Evolutionary conservation across 176 grass and related monocot species (phyloP).

Genomic region (Ensete ventricosum): DNA sequence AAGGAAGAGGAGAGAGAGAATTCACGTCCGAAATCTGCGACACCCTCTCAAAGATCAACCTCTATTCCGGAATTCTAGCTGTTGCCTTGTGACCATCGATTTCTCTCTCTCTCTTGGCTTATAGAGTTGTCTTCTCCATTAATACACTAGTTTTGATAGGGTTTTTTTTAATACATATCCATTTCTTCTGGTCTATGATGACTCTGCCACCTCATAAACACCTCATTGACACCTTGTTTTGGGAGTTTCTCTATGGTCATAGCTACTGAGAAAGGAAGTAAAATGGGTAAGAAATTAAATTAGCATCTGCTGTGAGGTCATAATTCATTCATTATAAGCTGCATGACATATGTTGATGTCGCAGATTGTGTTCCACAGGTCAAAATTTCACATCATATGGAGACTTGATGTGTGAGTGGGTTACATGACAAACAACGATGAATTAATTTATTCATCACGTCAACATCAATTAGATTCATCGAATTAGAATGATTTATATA

Average conservation of each 20-base stretch:
- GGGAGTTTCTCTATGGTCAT: not conserved
- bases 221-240: not conserved
- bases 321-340: not conserved
- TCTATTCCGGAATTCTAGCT: not conserved
- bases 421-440: no score
- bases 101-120: not conserved
- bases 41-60: no score
- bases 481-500: no score
- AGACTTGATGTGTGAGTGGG: no score
- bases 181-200: no score
- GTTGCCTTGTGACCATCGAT: not conserved
- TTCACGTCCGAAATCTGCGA: not conserved
- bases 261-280: not conserved
- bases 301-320: not conserved
- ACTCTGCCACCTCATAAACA: no score
- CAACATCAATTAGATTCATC: no score
- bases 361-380: no score
- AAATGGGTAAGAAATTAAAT: not conserved
- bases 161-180: not conserved
- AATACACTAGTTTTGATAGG: not conserved
- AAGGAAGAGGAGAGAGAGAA: not conserved
- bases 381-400: no score
- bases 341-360: no score
- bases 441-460: no score
- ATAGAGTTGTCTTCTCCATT: not conserved